phyloP scores from a whole-genome alignment of 1,284 basidiomycete genomes.

The Trametes versicolor region DNA sequence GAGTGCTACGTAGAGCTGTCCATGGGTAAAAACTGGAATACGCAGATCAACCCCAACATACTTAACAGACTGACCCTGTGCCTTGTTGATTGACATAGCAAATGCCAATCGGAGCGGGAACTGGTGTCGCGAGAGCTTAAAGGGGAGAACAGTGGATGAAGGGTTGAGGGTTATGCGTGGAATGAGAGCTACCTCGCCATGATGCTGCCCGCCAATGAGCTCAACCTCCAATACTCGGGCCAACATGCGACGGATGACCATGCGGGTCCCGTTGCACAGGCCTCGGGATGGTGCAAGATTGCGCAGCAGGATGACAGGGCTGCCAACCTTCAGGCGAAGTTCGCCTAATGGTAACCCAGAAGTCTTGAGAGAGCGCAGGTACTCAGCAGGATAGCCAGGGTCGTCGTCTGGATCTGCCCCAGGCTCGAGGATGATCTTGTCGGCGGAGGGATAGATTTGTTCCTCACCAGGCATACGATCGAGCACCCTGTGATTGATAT shows the following conservation, averaged over 20 bases:
- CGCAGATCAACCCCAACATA: conserved; percentile 44
- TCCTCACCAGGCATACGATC: background rate
- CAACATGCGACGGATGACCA: background rate
- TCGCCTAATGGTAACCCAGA: background rate
- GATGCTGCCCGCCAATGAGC: background rate
- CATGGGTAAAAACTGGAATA: conserved; percentile 47
- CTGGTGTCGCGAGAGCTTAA: conserved; percentile 42
- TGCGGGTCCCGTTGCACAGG: background rate
- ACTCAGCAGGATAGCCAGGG: background rate
- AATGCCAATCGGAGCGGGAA: conserved; percentile 50
- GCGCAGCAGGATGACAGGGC: background rate
- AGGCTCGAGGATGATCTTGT: background rate
- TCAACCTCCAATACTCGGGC: background rate
- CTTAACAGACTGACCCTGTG: conserved; percentile 50
- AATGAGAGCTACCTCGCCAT: background rate
- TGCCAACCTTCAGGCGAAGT: background rate
- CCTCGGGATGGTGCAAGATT: background rate
- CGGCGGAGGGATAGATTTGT: background rate
- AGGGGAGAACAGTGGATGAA: background rate
- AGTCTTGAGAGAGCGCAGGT: background rate
- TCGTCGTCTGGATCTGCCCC: background rate
- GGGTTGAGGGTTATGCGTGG: background rate
- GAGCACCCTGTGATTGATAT: background rate
- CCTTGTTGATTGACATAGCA: conserved; percentile 51
- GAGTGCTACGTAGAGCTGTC: conserved; percentile 48